Evolutionary conservation across 768 basidiomycete genomes (phyloP).

Genomic region (Phanerochaete carnosa): DNA sequence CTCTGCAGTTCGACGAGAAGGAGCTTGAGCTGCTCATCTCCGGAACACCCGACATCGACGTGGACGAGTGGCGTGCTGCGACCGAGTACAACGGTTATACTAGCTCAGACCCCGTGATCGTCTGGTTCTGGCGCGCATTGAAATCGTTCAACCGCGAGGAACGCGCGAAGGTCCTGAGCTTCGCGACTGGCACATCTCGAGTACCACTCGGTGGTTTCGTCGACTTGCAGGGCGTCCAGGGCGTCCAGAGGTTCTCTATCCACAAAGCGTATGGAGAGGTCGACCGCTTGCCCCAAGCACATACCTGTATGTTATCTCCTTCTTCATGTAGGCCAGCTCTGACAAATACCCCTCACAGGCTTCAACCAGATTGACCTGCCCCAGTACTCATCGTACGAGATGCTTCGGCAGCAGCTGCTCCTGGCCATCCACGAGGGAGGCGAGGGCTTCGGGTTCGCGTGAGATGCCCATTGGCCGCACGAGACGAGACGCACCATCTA

Average conservation of each 20-base stretch:
- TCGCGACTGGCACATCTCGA: conserved; percentile 89
- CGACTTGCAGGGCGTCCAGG: conserved; percentile 93
- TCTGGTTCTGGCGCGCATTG: conserved; percentile 99
- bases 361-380: conserved; percentile 96
- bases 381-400: conserved; percentile 94
- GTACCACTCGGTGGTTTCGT: conserved; percentile 94
- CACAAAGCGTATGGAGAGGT: conserved; percentile 89
- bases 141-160: conserved; percentile 98
- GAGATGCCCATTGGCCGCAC: conserved; percentile 6
- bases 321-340: not conserved
- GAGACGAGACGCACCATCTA: not conserved
- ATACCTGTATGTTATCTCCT: conserved; percentile 63
- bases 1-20: conserved; percentile 82
- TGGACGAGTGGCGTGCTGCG: conserved; percentile 94
- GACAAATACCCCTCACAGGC: conserved; percentile 41
- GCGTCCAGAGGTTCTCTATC: conserved; percentile 92
- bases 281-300: conserved; percentile 83
- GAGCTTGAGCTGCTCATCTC: conserved; percentile 93
- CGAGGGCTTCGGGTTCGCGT: conserved; percentile 90
- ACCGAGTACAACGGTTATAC: conserved; percentile 89
- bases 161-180: conserved; percentile 93
- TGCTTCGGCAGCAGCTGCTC: conserved; percentile 85
- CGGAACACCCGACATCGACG: conserved; percentile 97
- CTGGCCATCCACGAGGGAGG: conserved; percentile 95
- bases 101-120: conserved; percentile 90